phyloP scores from a whole-genome alignment of 176 grass and related monocot species.

The Triticum dicoccoides region DNA sequence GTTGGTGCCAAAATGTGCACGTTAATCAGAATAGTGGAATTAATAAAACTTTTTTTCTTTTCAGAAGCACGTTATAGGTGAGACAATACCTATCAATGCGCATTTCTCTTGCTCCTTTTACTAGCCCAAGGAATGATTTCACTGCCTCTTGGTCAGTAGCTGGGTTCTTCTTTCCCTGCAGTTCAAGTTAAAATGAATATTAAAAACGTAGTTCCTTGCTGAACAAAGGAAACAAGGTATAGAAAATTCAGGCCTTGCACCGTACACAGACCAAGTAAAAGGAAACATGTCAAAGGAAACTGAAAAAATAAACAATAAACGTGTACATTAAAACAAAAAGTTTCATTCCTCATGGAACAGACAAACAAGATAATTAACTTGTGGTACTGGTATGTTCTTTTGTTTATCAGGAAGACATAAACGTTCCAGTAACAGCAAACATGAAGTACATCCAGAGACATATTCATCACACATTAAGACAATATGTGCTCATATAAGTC shows the following conservation, averaged over 20 bases:
- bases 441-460: background rate
- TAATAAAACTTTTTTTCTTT: background rate
- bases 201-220: background rate
- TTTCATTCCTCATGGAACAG: background rate
- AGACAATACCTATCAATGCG: conserved; percentile 71
- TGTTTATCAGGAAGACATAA: background rate
- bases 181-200: conserved; percentile 16
- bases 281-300: conserved; percentile 7
- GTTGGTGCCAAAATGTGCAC: background rate
- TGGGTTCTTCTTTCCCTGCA: conserved; percentile 98
- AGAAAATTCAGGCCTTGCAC: background rate
- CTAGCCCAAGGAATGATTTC: conserved; percentile 62
- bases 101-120: conserved; percentile 69
- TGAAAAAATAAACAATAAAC: background rate
- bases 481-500: background rate
- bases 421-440: background rate
- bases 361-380: background rate
- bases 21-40: background rate
- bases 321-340: background rate
- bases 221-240: background rate
- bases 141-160: conserved; percentile 64
- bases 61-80: background rate
- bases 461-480: background rate
- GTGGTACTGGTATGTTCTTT: background rate
- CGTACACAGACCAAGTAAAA: background rate